A percentile compares a stretch with the other conserved stretches of the same genome.
Evolutionary conservation across 2,329 filamentous ascomycete genomes (phyloP).

Genomic region (Madurella fahalii): DNA sequence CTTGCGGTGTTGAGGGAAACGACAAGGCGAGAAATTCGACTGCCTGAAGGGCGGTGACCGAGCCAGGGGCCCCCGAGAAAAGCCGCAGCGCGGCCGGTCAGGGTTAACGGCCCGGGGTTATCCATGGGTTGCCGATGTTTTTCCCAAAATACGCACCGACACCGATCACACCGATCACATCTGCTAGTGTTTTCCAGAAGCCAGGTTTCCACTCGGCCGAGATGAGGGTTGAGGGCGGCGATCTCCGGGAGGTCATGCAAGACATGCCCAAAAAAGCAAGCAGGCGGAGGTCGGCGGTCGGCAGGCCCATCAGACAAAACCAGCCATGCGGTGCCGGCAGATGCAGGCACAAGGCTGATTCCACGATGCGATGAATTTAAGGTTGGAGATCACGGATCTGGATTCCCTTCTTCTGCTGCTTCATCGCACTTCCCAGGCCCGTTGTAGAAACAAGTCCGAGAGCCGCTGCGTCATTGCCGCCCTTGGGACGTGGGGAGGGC

Average conservation of each 20-base stretch:
- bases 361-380: slow-evolving; percentile 20
- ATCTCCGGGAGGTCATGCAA: slow-evolving; percentile 14
- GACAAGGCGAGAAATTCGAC: background rate
- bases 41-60: background rate
- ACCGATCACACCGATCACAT: background rate
- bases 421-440: slow-evolving; percentile 20
- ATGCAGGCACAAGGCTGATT: slow-evolving; percentile 11
- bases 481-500: slow-evolving; percentile 19
- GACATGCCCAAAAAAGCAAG: slow-evolving; percentile 9
- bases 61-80: slow-evolving; percentile 6
- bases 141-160: background rate
- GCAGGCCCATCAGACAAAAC: background rate
- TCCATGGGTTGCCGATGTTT: background rate
- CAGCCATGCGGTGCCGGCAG: background rate
- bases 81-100: slow-evolving; percentile 5
- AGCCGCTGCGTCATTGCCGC: slow-evolving; percentile 19
- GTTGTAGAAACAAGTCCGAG: slow-evolving; percentile 27
- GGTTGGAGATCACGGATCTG: slow-evolving; percentile 24
- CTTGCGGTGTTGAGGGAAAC: background rate
- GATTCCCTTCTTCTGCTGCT: slow-evolving; percentile 12
- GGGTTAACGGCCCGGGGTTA: background rate
- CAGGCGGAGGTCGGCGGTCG: background rate
- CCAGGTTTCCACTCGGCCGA: slow-evolving; percentile 12
- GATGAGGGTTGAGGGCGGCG: background rate
- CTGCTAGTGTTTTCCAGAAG: background rate